phyloP scores from a whole-genome alignment of 208 protist genomes.

The Sergeia podlipaevii region DNA sequence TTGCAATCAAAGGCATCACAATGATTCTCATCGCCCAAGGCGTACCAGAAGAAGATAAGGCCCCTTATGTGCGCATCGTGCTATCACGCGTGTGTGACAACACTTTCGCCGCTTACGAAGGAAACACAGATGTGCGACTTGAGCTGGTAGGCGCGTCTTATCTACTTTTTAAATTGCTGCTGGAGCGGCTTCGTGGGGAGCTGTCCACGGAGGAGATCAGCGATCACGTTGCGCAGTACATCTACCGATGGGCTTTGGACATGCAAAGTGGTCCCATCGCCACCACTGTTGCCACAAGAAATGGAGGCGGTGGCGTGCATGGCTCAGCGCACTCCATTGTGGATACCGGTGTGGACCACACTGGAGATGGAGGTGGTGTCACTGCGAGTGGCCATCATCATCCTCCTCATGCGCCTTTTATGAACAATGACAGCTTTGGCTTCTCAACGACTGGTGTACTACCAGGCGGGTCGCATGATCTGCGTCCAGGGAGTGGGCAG shows the following conservation, averaged over 20 bases:
- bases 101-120: conserved; percentile 27
- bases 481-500: too few species aligned
- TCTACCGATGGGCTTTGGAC: conserved; percentile 36
- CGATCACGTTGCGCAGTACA: conserved; percentile 36
- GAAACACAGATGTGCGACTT: conserved; percentile 55
- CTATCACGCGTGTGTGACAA: conserved; percentile 24
- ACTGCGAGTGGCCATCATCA: too few species aligned
- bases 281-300: too few species aligned
- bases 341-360: conserved; percentile 1
- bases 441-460: too few species aligned
- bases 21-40: conserved; percentile 47
- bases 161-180: conserved; percentile 43
- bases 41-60: conserved; percentile 19
- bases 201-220: conserved; percentile 60
- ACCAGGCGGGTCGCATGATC: too few species aligned
- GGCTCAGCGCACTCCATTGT: conserved; percentile 14
- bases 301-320: too few species aligned
- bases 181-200: conserved; percentile 38
- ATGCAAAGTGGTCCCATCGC: too few species aligned
- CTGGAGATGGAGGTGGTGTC: background rate
- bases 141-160: conserved; percentile 46
- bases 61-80: conserved; percentile 30
- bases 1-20: conserved; percentile 46
- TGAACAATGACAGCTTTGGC: too few species aligned
- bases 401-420: too few species aligned